Conservation (phyloP, 2,329 filamentous ascomycete genomes). For the Trichoderma atrobrunneum region DNA sequence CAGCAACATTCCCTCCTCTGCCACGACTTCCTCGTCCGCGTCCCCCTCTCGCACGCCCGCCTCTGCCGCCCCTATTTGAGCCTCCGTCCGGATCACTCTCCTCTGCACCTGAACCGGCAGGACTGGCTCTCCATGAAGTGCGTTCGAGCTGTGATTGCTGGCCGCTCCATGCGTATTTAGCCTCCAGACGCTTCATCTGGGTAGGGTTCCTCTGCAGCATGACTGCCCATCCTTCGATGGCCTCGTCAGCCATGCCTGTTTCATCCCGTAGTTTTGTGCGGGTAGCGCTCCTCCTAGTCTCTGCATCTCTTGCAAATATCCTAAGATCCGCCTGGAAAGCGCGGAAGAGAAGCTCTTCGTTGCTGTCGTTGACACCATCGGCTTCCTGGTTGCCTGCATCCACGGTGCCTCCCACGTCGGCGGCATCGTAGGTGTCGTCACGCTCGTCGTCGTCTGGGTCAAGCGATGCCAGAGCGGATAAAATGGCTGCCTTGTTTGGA, state of each 20-base stretch:
- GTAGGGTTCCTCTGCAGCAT: slow-evolving; percentile 76
- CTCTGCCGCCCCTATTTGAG: slow-evolving; percentile 45
- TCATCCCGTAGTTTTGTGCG: slow-evolving; percentile 66
- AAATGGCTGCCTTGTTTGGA: slow-evolving; percentile 78
- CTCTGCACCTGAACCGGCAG: slow-evolving; percentile 55
- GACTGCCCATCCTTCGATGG: slow-evolving; percentile 88
- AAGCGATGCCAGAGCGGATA: slow-evolving; percentile 83
- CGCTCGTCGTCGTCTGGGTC: slow-evolving; percentile 94
- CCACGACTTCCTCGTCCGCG: slow-evolving; percentile 43
- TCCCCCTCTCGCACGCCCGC: slow-evolving; percentile 44
- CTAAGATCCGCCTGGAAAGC: slow-evolving; percentile 64
- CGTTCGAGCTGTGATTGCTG: slow-evolving; percentile 62
- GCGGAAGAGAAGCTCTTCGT: slow-evolving; percentile 71
- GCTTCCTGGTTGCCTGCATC: slow-evolving; percentile 62
- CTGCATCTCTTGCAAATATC: slow-evolving; percentile 68
- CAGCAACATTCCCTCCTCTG: slow-evolving; percentile 56
- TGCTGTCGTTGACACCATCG: slow-evolving; percentile 47
- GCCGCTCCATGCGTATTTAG: slow-evolving; percentile 65
- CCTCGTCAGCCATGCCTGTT: slow-evolving; percentile 88
- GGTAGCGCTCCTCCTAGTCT: slow-evolving; percentile 62
- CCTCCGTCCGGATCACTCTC: slow-evolving; percentile 50
- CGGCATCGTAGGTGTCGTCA: slow-evolving; percentile 93
- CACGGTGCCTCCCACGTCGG: slow-evolving; percentile 85
- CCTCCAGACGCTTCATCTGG: slow-evolving; percentile 67
- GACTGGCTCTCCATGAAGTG: slow-evolving; percentile 62